Conservation (phyloP, 371 early-diverging fungal genomes). For the Rozella allomycis region DNA sequence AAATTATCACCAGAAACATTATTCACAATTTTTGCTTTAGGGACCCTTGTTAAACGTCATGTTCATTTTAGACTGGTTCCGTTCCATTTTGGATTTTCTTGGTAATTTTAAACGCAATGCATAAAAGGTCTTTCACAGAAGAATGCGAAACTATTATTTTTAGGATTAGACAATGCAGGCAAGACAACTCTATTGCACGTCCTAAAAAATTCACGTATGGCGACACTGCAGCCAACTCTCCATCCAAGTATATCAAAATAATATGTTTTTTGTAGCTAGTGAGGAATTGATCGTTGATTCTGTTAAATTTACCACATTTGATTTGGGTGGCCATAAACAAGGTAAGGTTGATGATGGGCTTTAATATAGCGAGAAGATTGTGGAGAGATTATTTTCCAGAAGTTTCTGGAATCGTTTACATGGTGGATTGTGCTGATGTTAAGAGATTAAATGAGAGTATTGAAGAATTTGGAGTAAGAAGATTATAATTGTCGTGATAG, state of each 20-base stretch:
- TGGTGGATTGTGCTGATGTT: slow-evolving; percentile 77
- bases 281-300: slow-evolving; percentile 91
- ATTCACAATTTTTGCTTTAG: too few species aligned
- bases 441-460: slow-evolving; percentile 69
- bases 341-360: slow-evolving; percentile 17
- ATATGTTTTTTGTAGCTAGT: slow-evolving; percentile 37
- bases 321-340: slow-evolving; percentile 89
- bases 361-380: slow-evolving; percentile 57
- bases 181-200: slow-evolving; percentile 98
- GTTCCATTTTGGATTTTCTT: slow-evolving; percentile 53
- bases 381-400: slow-evolving; percentile 97
- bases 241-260: slow-evolving; percentile 59
- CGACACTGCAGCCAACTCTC: slow-evolving; percentile 88
- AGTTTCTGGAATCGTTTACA: slow-evolving; percentile 84
- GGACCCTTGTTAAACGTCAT: slow-evolving; percentile 18
- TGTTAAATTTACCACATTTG: slow-evolving; percentile 86
- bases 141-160: slow-evolving; percentile 95
- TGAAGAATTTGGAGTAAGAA: slow-evolving; percentile 72
- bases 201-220: slow-evolving; percentile 94
- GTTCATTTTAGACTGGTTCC: slow-evolving; percentile 87
- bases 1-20: too few species aligned
- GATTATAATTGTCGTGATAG: slow-evolving; percentile 10
- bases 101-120: slow-evolving; percentile 28
- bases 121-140: slow-evolving; percentile 77
- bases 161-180: slow-evolving; percentile 99